Base-by-base conservation (phyloP, 2,329 filamentous ascomycete genomes). In the Arachnomyces sp. region DNA sequence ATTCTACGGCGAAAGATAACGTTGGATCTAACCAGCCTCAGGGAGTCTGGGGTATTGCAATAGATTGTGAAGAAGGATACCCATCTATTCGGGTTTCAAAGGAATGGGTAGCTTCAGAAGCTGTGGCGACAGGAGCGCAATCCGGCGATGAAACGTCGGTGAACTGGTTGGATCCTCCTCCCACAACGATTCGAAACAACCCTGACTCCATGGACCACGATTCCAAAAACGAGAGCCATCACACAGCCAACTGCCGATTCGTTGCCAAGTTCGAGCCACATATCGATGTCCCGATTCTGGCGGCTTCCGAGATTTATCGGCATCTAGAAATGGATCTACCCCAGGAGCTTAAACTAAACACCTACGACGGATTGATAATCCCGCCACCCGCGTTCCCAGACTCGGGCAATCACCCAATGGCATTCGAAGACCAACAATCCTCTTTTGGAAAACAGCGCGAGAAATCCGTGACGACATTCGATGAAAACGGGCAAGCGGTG, bases 61-160 rank as follows among this genome's bases (percentile, higher is more conserved):
- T 70, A 28, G 65, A 68, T 44, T 69, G 67, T 43, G 66, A 69
- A 53, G 57, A 63, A 39, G 67, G 66, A 3, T 64, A 64, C 40
- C 67, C 66, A 2, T 63, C 65, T 6, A 57, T 69, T 28, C 59
- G 63, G 12, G 57, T 68, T 14, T 66, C 64, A 5, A 66, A 66
- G 46, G 56, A 67, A 15, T 70, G 67, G 67, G 51, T 69, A 11
- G 57, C 54, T 12, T 47, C 51, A 3, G 57, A 65, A 11, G 5
- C 21, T 25, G 50, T 58, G 7, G 55, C 69, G 16, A 58, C 56
- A 7, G 42, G 52, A n/a, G 49, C 38, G 34, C 48, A 50, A 15
- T 39, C 51, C 3, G 32, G 50, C 12, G 48, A 50, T 7, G 48
- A 57, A n/a, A 50, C 51, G 14, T 47, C 49, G 31, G 57, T 67